Conservation (phyloP, 768 basidiomycete genomes). For the Lentinula sp. region DNA sequence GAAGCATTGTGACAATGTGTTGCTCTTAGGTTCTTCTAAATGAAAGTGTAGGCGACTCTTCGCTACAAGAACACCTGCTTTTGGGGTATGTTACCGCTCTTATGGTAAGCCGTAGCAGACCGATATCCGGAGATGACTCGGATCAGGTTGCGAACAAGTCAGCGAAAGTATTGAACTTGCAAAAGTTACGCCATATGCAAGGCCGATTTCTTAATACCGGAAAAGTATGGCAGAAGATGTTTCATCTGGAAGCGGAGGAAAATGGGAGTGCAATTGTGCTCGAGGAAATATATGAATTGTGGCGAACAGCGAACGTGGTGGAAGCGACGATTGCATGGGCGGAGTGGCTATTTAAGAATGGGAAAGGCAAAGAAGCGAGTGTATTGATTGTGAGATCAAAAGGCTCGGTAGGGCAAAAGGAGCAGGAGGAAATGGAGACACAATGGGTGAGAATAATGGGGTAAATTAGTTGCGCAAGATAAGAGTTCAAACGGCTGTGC, state of each 20-base stretch:
- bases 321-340: slow-evolving; percentile 40
- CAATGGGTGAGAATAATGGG: slow-evolving; percentile 21
- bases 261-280: slow-evolving; percentile 21
- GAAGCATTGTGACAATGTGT: slow-evolving; percentile 4
- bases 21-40: slow-evolving; percentile 33
- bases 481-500: neutral
- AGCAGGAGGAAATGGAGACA: slow-evolving; percentile 26
- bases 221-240: slow-evolving; percentile 37
- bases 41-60: slow-evolving; percentile 39
- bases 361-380: slow-evolving; percentile 34
- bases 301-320: slow-evolving; percentile 31
- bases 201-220: slow-evolving; percentile 35
- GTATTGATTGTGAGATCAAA: slow-evolving; percentile 27
- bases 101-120: slow-evolving; percentile 16
- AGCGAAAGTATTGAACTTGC: slow-evolving; percentile 15
- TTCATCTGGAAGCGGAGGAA: slow-evolving; percentile 23
- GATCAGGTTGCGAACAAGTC: slow-evolving; percentile 18
- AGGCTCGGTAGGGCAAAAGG: slow-evolving; percentile 18
- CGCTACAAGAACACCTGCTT: slow-evolving; percentile 40
- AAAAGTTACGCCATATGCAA: slow-evolving; percentile 33
- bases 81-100: slow-evolving; percentile 35
- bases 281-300: slow-evolving; percentile 32
- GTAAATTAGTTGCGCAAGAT: neutral
- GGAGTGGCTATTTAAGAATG: slow-evolving; percentile 24
- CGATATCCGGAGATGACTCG: slow-evolving; percentile 19